phyloP scores from a whole-genome alignment of 805 yeast species.

The Yamadazyma tumulicola region DNA sequence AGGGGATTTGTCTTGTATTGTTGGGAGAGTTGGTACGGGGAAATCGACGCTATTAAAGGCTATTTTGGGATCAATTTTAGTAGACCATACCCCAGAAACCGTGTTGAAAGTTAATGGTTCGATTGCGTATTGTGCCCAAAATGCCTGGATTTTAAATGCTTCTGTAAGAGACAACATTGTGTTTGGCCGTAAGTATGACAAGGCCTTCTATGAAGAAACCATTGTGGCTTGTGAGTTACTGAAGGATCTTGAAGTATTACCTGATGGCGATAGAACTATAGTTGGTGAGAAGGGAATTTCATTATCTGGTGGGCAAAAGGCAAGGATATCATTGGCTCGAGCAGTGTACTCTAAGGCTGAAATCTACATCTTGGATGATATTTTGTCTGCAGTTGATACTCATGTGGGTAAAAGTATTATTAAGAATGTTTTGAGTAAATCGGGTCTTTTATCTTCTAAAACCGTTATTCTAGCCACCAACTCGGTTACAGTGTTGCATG shows the following conservation, averaged over 20 bases:
- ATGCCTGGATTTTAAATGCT: slow-evolving; percentile 40
- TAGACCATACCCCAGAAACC: slow-evolving; percentile 11
- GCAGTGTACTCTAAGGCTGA: slow-evolving; percentile 42
- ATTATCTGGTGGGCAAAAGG: slow-evolving; percentile 42
- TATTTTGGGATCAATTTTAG: slow-evolving; percentile 27
- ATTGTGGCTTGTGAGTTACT: slow-evolving; percentile 36
- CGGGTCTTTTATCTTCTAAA: slow-evolving; percentile 31
- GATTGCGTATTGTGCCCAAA: slow-evolving; percentile 39
- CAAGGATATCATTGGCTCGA: slow-evolving; percentile 38
- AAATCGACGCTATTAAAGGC: slow-evolving; percentile 35
- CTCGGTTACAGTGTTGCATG: slow-evolving; percentile 32
- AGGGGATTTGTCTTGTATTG: slow-evolving; percentile 38
- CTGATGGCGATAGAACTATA: slow-evolving; percentile 40
- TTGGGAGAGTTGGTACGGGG: slow-evolving; percentile 41
- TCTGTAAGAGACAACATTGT: slow-evolving; percentile 38
- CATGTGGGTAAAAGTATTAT: slow-evolving; percentile 38
- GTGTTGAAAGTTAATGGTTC: slow-evolving; percentile 26
- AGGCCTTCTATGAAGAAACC: slow-evolving; percentile 27
- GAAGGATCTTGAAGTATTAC: slow-evolving; percentile 31
- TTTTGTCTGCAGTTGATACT: slow-evolving; percentile 42
- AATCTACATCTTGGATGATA: slow-evolving; percentile 36
- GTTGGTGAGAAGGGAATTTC: slow-evolving; percentile 46
- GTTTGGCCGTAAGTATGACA: slow-evolving; percentile 33
- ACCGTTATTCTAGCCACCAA: slow-evolving; percentile 39
- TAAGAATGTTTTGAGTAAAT: slow-evolving; percentile 26